Evolutionary conservation across 2,329 filamentous ascomycete species (phyloP), one percentile per base, ranked within the genome.

Genomic region (Spiromastix sp.): DNA sequence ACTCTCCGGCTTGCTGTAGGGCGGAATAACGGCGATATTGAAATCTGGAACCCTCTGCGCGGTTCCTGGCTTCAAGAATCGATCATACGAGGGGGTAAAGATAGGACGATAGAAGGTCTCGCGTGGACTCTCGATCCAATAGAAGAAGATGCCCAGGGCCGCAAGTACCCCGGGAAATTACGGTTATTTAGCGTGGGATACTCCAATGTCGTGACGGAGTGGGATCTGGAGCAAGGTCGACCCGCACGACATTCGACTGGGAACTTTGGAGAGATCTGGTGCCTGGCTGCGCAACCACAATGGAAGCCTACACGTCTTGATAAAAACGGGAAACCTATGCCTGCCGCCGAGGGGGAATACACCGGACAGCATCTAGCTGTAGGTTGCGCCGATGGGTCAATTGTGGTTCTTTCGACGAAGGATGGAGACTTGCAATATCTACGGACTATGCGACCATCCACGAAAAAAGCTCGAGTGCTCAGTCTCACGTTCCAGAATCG

Each of bases 261-360:
- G 30, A 93, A 93, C 59, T 85, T 93, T 59, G 87, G 86, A 45
- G 87, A 95, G 52, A 89, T 96, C 42, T 98, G 91, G 91, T 96
- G 89, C 61, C 74, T 98, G 50, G 85, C 84, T 39, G 83, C 81
- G 10, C 89, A 95, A 61, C 91, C 89, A 3, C 66, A 68, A 44
- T 63, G 61, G 56, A 61, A 66, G 39, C 40, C 55, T 19, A 52
- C 52, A 17, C 49, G 54, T 44, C 56, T 42, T 22, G 52, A 48
- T 30, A 61, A 56, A 38, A 54, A 61, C 42, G 55, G 53, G 22
- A 59, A 58, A 40, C 36, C 43, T 33, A 35, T 54, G 32, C 46
- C 50, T 29, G 48, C 59, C 12, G 47, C 53, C 13, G 53, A 63
- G 43, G 52, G 61, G 11, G 55, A 63, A 42, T 57, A 51, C 37